Conservation (phyloP, 768 basidiomycete species). For the Nidularia pulvinata region DNA sequence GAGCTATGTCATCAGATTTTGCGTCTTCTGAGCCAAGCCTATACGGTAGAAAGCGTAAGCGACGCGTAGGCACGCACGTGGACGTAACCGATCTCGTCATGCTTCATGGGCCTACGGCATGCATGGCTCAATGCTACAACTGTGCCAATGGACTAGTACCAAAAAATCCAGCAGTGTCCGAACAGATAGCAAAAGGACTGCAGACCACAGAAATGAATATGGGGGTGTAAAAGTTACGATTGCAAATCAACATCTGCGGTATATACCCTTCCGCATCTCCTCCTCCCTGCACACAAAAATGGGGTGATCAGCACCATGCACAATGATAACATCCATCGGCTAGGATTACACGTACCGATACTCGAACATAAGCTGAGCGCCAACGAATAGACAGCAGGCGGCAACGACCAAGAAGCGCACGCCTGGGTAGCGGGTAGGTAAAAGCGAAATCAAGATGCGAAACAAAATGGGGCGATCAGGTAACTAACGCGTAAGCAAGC, state of each 20-base stretch:
- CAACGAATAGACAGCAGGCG: conserved; percentile 71
- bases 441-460: neutral
- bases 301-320: neutral
- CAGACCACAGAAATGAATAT: no score
- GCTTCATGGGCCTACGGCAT: no score
- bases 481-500: neutral
- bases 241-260: conserved; percentile 35
- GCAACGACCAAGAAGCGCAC: conserved; percentile 62
- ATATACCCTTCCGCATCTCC: conserved; percentile 66
- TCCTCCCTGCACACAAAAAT: conserved; percentile 53
- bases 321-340: neutral
- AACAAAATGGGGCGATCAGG: neutral
- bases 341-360: conserved; percentile 62
- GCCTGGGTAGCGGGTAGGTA: conserved; percentile 36
- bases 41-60: no score
- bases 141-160: no score
- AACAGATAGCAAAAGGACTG: no score
- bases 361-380: conserved; percentile 93
- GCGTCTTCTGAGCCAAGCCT: no score
- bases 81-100: no score
- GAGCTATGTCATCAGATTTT: no score
- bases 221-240: no score
- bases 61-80: no score
- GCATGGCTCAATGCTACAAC: no score
- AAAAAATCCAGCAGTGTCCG: no score